Conservation (phyloP, 768 basidiomycete species). For the Austroboletus eburneus region DNA sequence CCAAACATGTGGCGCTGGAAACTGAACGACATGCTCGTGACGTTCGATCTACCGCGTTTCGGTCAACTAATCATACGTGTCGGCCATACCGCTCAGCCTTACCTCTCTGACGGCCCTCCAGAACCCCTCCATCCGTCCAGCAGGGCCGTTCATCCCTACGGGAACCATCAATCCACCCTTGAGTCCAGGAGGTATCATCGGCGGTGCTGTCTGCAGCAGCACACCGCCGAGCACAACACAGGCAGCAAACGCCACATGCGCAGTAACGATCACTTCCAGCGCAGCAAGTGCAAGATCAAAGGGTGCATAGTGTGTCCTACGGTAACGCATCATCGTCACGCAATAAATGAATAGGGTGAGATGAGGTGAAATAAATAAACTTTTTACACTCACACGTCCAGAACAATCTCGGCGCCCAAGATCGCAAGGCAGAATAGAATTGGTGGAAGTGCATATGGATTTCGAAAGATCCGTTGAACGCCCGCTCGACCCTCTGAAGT, state of each 20-base stretch:
- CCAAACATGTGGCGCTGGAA: slow-evolving; percentile 87
- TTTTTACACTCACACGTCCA: slow-evolving; percentile 52
- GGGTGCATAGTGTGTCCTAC: slow-evolving; percentile 53
- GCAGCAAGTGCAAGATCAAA: slow-evolving; percentile 87
- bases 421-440: slow-evolving; percentile 54
- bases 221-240: slow-evolving; percentile 81
- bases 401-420: slow-evolving; percentile 45
- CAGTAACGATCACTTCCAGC: slow-evolving; percentile 71
- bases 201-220: slow-evolving; percentile 85
- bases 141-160: slow-evolving; percentile 20
- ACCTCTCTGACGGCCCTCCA: slow-evolving; percentile 81
- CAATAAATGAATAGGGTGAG: not conserved
- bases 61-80: too few species aligned
- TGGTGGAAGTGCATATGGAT: slow-evolving; percentile 72
- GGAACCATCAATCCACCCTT: slow-evolving; percentile 12
- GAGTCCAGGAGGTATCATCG: slow-evolving; percentile 16
- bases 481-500: slow-evolving; percentile 6
- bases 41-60: slow-evolving; percentile 61
- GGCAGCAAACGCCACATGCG: slow-evolving; percentile 80
- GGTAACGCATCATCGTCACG: too few species aligned
- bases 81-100: too few species aligned
- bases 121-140: slow-evolving; percentile 77
- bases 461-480: slow-evolving; percentile 45
- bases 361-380: not conserved
- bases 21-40: slow-evolving; percentile 77